These are phyloP conservation scores for Lichtheimia hyalospora DNA, from an alignment of 371 early-diverging fungal species.

Conservation along the genomic window DNA sequence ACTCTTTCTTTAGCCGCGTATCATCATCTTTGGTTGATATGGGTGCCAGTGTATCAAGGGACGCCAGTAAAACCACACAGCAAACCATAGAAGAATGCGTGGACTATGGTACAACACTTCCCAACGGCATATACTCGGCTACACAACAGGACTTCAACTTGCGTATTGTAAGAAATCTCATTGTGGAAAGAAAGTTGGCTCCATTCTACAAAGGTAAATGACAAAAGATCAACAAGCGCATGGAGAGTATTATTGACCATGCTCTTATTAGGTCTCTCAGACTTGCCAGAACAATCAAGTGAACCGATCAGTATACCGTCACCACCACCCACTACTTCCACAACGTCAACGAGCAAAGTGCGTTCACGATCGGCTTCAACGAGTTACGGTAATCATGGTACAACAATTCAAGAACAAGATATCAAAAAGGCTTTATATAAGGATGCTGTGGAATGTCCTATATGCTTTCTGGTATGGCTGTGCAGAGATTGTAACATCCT, in stretches of 20 bases:
- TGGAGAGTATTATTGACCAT: constrained; percentile 32
- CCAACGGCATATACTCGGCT: constrained; percentile 72
- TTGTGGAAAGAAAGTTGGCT: constrained; percentile 71
- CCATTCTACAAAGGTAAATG: constrained; percentile 85
- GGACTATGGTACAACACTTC: constrained; percentile 66
- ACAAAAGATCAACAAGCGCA: background rate
- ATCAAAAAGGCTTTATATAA: constrained; percentile 47
- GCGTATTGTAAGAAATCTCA: constrained; percentile 69
- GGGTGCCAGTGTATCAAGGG: constrained; percentile 19
- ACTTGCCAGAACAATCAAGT: constrained; percentile 30
- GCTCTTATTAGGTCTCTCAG: constrained; percentile 19
- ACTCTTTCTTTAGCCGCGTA: too few relatives aligned
- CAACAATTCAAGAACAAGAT: constrained; percentile 14
- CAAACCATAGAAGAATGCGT: constrained; percentile 54
- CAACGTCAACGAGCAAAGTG: constrained; percentile 8
- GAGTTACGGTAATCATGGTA: background rate
- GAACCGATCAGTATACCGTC: constrained; percentile 6
- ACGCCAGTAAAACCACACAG: constrained; percentile 5
- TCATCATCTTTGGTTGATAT: background rate
- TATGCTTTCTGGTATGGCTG: constrained; percentile 51
- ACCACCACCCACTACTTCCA: constrained; percentile 4
- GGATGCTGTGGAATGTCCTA: constrained; percentile 86
- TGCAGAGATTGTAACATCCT: background rate
- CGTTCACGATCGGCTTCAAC: background rate
- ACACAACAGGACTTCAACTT: constrained; percentile 76